phyloP scores from a whole-genome alignment of 495 filamentous ascomycete genomes.

The Aspergillus egyptiacus region DNA sequence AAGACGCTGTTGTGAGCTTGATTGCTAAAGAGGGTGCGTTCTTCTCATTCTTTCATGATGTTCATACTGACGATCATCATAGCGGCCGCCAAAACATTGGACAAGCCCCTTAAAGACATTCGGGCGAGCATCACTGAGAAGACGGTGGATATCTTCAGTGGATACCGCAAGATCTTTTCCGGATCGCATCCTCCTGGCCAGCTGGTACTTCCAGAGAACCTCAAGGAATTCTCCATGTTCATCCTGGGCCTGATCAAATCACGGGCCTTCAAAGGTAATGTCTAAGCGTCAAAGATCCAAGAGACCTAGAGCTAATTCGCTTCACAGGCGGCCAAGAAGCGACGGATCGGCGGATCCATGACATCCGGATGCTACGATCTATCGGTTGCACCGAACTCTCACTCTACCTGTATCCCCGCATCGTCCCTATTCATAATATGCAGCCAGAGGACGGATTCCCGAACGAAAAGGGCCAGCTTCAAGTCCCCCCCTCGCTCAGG shows the following conservation, averaged over 20 bases:
- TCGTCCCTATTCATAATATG: constrained; percentile 87
- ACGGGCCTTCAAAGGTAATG: constrained; percentile 77
- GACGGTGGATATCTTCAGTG: constrained; percentile 87
- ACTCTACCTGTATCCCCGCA: constrained; percentile 91
- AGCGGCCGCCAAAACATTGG: constrained; percentile 75
- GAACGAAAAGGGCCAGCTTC: constrained; percentile 78
- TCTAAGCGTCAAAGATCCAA: background rate
- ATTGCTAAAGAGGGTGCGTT: constrained; percentile 77
- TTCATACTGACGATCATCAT: constrained; percentile 4
- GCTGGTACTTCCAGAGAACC: constrained; percentile 86
- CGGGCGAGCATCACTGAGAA: constrained; percentile 81
- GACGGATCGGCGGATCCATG: constrained; percentile 85
- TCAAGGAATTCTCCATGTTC: constrained; percentile 98
- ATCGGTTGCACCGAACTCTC: constrained; percentile 82
- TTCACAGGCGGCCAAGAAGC: constrained; percentile 66
- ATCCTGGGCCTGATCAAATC: constrained; percentile 90
- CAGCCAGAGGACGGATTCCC: constrained; percentile 73
- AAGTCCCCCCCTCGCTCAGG: constrained; percentile 60
- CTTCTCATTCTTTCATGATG: background rate
- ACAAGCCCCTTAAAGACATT: constrained; percentile 79
- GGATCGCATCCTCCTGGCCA: constrained; percentile 85
- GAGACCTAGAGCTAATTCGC: constrained; percentile 1
- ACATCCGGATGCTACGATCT: constrained; percentile 81
- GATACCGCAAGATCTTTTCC: constrained; percentile 86
- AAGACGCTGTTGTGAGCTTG: constrained; percentile 82